Base-by-base conservation (phyloP, 345 rosid species). In the Anacardium occidentale region DNA sequence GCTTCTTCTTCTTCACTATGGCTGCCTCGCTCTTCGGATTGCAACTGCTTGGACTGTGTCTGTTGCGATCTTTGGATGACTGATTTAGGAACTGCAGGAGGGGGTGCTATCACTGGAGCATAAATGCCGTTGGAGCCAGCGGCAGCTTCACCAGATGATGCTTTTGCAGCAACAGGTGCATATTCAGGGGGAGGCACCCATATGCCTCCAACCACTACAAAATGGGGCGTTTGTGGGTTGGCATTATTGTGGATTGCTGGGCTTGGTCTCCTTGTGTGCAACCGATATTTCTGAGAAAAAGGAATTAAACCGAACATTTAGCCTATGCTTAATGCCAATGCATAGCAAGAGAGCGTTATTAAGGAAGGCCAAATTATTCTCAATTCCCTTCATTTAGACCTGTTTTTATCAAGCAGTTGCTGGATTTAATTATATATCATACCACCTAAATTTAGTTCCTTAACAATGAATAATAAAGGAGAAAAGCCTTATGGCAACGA, bases 121-220 rank as follows among this genome's bases (percentile, higher is more conserved):
- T 81, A 82, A 17, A 86, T 73, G 77, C 84, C 79, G 13, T 72
- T 75, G 40, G 75, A 22, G 5, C 53, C 57, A n/a, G 70, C 59
- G 51, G 79, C 51, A 0, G 80, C 54, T 48, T 80, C 79, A 34
- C 62, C 70, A 37, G 42, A 37, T 3, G 84, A 42, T 57, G 79
- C 34, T 5, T 75, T 67, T 68, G 75, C 76, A 2, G 89, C 72
- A 69, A 77, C 78, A 10, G 89, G 74, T 44, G 86, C 77, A 25
- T 87, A 89, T 18, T 85, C 97, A 2, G 85, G 79, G 3, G 96
- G 87, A 1, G 85, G 90, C 37, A 94, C 86, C 98, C 98, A 94
- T 65, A 94, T 85, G 44, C 98, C 97, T 56, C 98, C 94, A 1
- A 94, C 95, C 77, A 94, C 97, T 70, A 92, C 86, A 57, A 92